Evolutionary conservation across 2,329 filamentous ascomycete species (phyloP).

Genomic region (Lasiodiplodia sp.): DNA sequence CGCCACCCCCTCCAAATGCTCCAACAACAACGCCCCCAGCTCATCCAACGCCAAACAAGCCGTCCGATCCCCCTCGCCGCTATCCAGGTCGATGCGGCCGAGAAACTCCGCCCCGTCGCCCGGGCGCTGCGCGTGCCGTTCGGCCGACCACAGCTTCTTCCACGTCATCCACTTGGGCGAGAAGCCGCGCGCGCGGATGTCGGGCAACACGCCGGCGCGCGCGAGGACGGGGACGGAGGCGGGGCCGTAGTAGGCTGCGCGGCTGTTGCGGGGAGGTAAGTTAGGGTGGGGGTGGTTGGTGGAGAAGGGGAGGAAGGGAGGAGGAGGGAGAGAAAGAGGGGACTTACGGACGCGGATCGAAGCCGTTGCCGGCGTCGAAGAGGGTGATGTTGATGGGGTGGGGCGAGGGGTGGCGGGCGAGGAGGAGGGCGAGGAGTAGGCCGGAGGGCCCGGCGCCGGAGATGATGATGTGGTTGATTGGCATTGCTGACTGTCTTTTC

Average conservation of each 20-base stretch:
- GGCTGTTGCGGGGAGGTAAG: constrained; percentile 33
- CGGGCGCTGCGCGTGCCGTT: constrained; percentile 38
- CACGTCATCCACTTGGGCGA: constrained; percentile 28
- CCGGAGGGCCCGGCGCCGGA: constrained; percentile 45
- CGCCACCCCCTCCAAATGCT: constrained; percentile 37
- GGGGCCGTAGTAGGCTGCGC: constrained; percentile 68
- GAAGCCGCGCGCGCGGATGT: constrained; percentile 54
- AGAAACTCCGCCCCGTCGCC: constrained; percentile 26
- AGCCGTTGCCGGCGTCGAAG: constrained; percentile 61
- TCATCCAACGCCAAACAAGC: constrained; percentile 42
- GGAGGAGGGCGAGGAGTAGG: constrained; percentile 53
- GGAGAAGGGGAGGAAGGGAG: not conserved
- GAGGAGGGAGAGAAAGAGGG: too few relatives aligned
- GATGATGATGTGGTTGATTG: constrained; percentile 39
- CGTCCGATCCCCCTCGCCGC: constrained; percentile 39
- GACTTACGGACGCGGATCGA: constrained; percentile 62
- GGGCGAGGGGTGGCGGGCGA: constrained; percentile 61
- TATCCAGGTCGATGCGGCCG: constrained; percentile 36
- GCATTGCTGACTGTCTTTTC: not conserved
- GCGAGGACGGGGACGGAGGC: constrained; percentile 65
- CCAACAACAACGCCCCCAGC: constrained; percentile 40
- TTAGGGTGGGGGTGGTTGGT: not conserved
- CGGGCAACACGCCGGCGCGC: constrained; percentile 66
- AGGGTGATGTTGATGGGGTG: constrained; percentile 51
- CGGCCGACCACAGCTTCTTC: constrained; percentile 21